These are phyloP conservation scores for Glycine soja DNA, from an alignment of 306 rosid genomes.

Conservation along the genomic window DNA sequence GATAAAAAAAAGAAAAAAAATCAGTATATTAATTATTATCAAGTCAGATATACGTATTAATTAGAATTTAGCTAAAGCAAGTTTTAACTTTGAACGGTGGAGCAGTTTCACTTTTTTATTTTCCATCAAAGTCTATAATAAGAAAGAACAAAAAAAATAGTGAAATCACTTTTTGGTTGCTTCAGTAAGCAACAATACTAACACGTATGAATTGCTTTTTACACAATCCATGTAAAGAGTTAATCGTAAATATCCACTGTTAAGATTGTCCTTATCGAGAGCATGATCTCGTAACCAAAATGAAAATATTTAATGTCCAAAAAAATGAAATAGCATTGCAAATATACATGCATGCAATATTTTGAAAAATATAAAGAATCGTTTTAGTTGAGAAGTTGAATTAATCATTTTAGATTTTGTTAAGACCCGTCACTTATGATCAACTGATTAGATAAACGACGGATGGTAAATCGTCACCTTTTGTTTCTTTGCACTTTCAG, in stretches of 20 bases:
- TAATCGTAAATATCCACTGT: not conserved
- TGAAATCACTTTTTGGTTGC: not conserved
- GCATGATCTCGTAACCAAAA: not conserved
- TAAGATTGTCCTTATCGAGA: not conserved
- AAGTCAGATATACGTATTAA: too few species aligned
- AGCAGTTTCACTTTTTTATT: not conserved
- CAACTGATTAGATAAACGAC: not conserved
- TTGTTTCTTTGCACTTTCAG: not conserved
- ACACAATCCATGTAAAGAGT: too few species aligned
- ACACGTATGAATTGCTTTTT: not conserved
- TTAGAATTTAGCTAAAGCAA: too few species aligned
- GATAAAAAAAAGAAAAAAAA: too few species aligned
- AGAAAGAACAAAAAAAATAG: too few species aligned
- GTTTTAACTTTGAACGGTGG: too few species aligned
- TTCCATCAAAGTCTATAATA: not conserved
- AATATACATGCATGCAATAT: conserved; percentile 2
- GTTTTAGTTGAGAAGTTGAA: conserved; percentile 5
- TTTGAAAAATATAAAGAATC: not conserved
- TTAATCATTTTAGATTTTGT: conserved; percentile 10
- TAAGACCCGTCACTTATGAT: not conserved
- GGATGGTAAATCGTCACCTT: too few species aligned
- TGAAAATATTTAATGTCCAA: too few species aligned
- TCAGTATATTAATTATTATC: too few species aligned
- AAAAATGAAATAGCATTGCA: too few species aligned
- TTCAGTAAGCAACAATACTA: not conserved